Evolutionary conservation across 2,329 filamentous ascomycete genomes (phyloP).

Genomic region (Zymoseptoria tritici): DNA sequence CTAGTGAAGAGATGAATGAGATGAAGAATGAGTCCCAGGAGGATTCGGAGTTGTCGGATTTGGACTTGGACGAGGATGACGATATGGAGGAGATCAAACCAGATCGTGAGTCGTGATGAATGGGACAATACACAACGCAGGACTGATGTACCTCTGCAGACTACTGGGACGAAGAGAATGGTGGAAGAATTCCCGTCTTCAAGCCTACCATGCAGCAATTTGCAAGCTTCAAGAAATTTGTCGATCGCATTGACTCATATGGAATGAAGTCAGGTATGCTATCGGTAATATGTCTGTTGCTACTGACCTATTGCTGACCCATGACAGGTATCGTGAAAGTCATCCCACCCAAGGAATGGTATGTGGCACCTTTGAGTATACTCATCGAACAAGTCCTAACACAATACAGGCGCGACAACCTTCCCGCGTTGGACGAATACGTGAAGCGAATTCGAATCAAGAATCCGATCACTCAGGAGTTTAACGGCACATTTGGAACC

Average conservation of each 20-base stretch:
- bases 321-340: slow-evolving; percentile 91
- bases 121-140: slow-evolving; percentile 41
- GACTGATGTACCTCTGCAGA: slow-evolving; percentile 56
- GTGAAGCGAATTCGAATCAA: slow-evolving; percentile 89
- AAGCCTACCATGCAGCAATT: slow-evolving; percentile 94
- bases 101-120: slow-evolving; percentile 36
- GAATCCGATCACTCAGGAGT: slow-evolving; percentile 97
- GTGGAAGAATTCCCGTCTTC: slow-evolving; percentile 81
- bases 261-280: slow-evolving; percentile 97
- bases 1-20: slow-evolving; percentile 43
- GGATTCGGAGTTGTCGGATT: slow-evolving; percentile 42
- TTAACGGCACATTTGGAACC: slow-evolving; percentile 88
- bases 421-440: slow-evolving; percentile 71
- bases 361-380: slow-evolving; percentile 31
- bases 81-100: slow-evolving; percentile 58
- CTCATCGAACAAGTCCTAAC: slow-evolving; percentile 11
- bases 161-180: slow-evolving; percentile 58
- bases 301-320: neutral
- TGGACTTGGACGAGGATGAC: slow-evolving; percentile 39
- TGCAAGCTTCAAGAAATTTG: slow-evolving; percentile 83
- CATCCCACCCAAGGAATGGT: slow-evolving; percentile 91
- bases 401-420: slow-evolving; percentile 53
- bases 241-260: slow-evolving; percentile 83
- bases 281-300: slow-evolving; percentile 34
- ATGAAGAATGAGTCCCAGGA: slow-evolving; percentile 35